Conservation (phyloP, 805 yeast species). For the Starmera dryadoides region DNA sequence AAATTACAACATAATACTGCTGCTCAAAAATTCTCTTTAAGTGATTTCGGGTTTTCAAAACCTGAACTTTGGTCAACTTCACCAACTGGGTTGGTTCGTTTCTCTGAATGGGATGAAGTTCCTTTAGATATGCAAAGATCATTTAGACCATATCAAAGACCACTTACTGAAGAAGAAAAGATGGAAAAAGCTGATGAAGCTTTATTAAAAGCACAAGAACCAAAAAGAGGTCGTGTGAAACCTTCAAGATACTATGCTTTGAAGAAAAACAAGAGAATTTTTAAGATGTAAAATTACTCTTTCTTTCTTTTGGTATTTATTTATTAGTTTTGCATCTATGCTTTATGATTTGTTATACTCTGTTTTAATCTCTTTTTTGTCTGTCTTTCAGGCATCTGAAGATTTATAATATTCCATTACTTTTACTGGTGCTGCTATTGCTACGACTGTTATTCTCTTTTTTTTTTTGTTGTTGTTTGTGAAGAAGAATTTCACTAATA, state of each 20-base stretch:
- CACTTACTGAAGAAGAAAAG: background rate
- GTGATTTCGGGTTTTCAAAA: background rate
- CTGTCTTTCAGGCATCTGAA: too few species aligned
- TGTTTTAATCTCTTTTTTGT: too few species aligned
- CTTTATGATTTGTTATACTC: too few species aligned
- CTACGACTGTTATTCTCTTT: too few species aligned
- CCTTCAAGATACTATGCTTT: background rate
- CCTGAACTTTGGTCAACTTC: background rate
- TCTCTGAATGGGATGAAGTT: background rate
- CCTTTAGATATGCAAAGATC: constrained; percentile 15
- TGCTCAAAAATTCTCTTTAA: background rate
- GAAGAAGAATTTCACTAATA: too few species aligned
- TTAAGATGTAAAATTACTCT: too few species aligned
- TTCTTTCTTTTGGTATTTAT: too few species aligned
- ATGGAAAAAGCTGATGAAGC: background rate
- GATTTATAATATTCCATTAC: too few species aligned
- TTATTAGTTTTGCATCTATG: too few species aligned
- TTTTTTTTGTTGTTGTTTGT: too few species aligned
- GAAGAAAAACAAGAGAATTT: background rate
- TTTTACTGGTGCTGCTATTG: background rate
- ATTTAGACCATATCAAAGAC: constrained; percentile 1
- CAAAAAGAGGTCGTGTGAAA: background rate
- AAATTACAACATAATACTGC: background rate
- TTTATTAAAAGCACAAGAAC: constrained; percentile 3
- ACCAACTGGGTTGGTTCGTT: background rate